Evolutionary conservation across 441 rosid genomes (phyloP), one percentile per base, ranked within the genome.

Genomic region (Pelargonium myrrhifolium): DNA sequence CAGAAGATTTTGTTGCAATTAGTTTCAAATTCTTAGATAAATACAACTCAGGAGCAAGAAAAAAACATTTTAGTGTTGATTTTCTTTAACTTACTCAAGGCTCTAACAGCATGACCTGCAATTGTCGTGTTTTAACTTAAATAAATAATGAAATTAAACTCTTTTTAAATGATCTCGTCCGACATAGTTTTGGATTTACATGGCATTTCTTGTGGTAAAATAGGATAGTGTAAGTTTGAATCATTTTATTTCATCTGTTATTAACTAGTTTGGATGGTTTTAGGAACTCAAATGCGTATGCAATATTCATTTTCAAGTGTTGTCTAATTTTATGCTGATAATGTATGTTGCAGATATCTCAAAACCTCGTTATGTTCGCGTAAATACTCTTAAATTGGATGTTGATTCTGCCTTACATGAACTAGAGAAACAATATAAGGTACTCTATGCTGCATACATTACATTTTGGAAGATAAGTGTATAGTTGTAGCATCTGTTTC

Each of bases 341-440:
- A 65, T 69, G 71, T 75, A 37, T 71, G 65, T 60, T 74, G 82
- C 82, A 93, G 98, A 84, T 79, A 72, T 76, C 65, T 43, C 77
- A 43, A 89, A 81, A 75, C 96, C 96, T 61, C 85, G 96, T 40
- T 86, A 84, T 65, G 90, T 87, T 75, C 93, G 97, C 53, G 96
- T 93, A 31, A 93, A 93, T 82, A 84, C 95, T 26, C 80, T 93
- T 62, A 90, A 89, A 77, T 65, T 86, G 82, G 88, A 82, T 80
- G 81, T 84, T 58, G 86, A 83, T 69, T 81, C 89, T 0, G 91
- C 90, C 5, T 55, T 84, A 66, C 72, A 47, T 64, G 90, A 87
- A 76, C 77, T 93, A 64, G 80, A 77, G 76, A 87, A 85, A 74
- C 79, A 78, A 5, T 88, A 74, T 69, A 73, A 2, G 89, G 94